phyloP scores from a whole-genome alignment of 2,329 filamentous ascomycete species.

The Gyromitra esculenta region DNA sequence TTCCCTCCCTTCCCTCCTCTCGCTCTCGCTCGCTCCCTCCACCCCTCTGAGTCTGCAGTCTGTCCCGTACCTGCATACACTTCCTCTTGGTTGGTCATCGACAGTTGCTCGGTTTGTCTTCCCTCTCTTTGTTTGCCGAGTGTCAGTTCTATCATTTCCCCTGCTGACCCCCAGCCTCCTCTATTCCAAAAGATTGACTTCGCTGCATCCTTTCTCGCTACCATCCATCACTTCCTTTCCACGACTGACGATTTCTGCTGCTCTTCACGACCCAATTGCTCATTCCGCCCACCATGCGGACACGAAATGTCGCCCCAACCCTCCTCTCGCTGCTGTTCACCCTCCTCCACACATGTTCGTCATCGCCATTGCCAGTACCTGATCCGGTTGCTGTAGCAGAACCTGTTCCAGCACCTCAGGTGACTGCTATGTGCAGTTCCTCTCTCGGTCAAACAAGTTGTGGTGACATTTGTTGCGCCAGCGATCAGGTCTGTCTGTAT shows the following conservation, averaged over 20 bases:
- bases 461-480: slow-evolving; percentile 40
- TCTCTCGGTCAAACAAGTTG: slow-evolving; percentile 27
- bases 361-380: slow-evolving; percentile 44
- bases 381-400: slow-evolving; percentile 32
- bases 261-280: slow-evolving; percentile 41
- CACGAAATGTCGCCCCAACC: slow-evolving; percentile 37
- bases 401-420: slow-evolving; percentile 34
- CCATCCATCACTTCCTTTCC: slow-evolving; percentile 8
- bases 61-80: slow-evolving; percentile 44
- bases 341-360: slow-evolving; percentile 45
- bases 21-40: neutral
- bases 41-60: slow-evolving; percentile 13
- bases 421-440: neutral
- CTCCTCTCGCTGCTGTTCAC: slow-evolving; percentile 48
- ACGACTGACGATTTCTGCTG: slow-evolving; percentile 43
- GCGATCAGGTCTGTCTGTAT: slow-evolving; percentile 27
- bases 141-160: slow-evolving; percentile 25
- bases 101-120: slow-evolving; percentile 46
- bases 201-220: slow-evolving; percentile 29
- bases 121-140: slow-evolving; percentile 23
- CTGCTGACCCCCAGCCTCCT: slow-evolving; percentile 32
- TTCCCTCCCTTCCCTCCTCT: neutral
- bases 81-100: slow-evolving; percentile 34
- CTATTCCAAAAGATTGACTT: slow-evolving; percentile 44
- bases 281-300: slow-evolving; percentile 43